A percentile compares a stretch with the other conserved stretches of the same genome.
phyloP scores from a whole-genome alignment of 768 basidiomycete genomes.

The Trametes villosa region DNA sequence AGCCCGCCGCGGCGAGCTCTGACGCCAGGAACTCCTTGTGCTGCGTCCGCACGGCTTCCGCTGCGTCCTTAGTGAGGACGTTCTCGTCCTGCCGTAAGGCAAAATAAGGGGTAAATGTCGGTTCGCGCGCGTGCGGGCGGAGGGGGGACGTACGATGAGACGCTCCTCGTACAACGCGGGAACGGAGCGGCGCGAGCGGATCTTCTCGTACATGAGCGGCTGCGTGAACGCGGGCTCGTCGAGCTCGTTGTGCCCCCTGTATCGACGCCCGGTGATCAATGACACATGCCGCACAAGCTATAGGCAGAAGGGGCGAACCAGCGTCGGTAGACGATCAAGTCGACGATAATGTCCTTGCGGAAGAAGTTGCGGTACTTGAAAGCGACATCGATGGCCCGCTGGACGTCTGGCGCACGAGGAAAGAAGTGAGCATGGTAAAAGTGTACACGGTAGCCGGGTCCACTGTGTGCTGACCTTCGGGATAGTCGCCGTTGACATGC shows the following conservation, averaged over 20 bases:
- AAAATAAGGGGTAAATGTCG: not conserved
- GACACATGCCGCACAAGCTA: not conserved
- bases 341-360: conserved; percentile 89
- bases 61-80: conserved; percentile 54
- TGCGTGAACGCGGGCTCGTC: conserved; percentile 88
- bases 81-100: conserved; percentile 42
- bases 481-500: conserved; percentile 91
- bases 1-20: conserved; percentile 55
- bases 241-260: conserved; percentile 86
- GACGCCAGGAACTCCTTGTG: conserved; percentile 69
- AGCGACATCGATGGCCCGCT: conserved; percentile 83
- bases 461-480: conserved; percentile 60
- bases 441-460: not conserved
- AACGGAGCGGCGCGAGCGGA: conserved; percentile 74
- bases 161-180: conserved; percentile 83
- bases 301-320: conserved; percentile 49
- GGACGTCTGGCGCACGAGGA: conserved; percentile 75
- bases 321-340: conserved; percentile 86
- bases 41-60: conserved; percentile 52
- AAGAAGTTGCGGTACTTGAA: conserved; percentile 87
- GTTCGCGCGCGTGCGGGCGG: not conserved
- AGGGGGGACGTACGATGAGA: conserved; percentile 57
- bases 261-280: conserved; percentile 7
- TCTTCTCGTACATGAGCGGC: conserved; percentile 90
- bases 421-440: no score